These are phyloP conservation scores for Pleurotus cornucopiae DNA, from an alignment of 768 basidiomycete genomes.

Conservation along the genomic window DNA sequence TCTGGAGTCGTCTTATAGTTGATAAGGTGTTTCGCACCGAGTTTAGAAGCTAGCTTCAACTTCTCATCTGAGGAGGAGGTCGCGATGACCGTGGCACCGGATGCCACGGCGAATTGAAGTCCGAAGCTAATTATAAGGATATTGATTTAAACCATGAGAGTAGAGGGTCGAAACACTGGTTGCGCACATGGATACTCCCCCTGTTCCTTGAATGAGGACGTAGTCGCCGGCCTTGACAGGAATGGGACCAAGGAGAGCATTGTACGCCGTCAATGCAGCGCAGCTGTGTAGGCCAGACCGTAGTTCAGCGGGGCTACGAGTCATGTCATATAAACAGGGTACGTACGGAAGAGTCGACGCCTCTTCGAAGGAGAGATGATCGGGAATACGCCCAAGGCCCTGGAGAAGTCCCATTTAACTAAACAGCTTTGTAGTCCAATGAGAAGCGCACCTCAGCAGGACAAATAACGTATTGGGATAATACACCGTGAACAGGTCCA, in stretches of 20 bases:
- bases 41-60: conserved; percentile 42
- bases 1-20: conserved; percentile 56
- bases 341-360: conserved; percentile 59
- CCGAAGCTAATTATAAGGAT: conserved; percentile 35
- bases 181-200: conserved; percentile 49
- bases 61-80: conserved; percentile 69
- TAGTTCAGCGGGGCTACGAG: too few species aligned
- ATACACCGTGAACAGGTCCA: conserved; percentile 43
- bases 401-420: conserved; percentile 12
- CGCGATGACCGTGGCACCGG: conserved; percentile 60
- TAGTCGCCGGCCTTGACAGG: conserved; percentile 55
- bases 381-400: conserved; percentile 48
- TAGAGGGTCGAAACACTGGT: too few species aligned
- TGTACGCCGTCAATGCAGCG: conserved; percentile 64
- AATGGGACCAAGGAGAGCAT: conserved; percentile 42
- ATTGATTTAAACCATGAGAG: too few species aligned
- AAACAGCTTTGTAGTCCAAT: too few species aligned
- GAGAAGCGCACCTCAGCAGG: conserved; percentile 30
- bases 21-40: conserved; percentile 53
- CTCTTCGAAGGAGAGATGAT: conserved; percentile 58
- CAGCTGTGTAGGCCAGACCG: conserved; percentile 27
- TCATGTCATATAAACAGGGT: background rate
- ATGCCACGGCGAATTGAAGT: conserved; percentile 56
- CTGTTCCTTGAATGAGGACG: conserved; percentile 56
- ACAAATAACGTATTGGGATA: conserved; percentile 50